Percentiles rank a stretch among this genome's conserved stretches.
Evolutionary conservation across 1,284 basidiomycete species (phyloP).

Genomic region (Cryptococcus deneoformans): DNA sequence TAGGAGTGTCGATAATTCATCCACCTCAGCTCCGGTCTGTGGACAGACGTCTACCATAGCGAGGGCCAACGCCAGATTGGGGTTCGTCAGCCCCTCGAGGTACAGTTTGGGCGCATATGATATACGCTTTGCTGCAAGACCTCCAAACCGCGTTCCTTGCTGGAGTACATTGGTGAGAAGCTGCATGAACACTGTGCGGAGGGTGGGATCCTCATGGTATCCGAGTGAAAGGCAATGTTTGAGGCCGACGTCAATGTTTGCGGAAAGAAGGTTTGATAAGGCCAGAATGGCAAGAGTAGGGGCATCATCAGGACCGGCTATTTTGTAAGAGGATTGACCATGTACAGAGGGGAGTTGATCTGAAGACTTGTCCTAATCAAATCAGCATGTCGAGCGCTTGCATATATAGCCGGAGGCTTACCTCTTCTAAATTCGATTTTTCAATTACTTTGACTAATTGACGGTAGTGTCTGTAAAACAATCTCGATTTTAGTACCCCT

Average conservation of each 20-base stretch:
- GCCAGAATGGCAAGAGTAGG: slow-evolving; percentile 56
- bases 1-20: slow-evolving; percentile 74
- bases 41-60: slow-evolving; percentile 85
- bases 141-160: slow-evolving; percentile 59
- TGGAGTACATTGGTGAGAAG: slow-evolving; percentile 83
- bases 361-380: not conserved
- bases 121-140: slow-evolving; percentile 22
- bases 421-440: slow-evolving; percentile 45
- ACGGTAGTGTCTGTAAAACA: slow-evolving; percentile 73
- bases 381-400: not conserved
- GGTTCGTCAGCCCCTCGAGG: slow-evolving; percentile 26
- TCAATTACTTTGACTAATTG: slow-evolving; percentile 64
- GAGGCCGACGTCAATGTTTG: slow-evolving; percentile 84
- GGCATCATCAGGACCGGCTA: slow-evolving; percentile 2
- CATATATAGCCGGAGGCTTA: slow-evolving; percentile 1
- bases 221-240: slow-evolving; percentile 81
- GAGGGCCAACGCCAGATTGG: slow-evolving; percentile 59
- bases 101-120: slow-evolving; percentile 27
- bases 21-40: slow-evolving; percentile 60
- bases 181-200: slow-evolving; percentile 78
- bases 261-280: slow-evolving; percentile 74
- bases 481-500: slow-evolving; percentile 65
- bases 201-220: slow-evolving; percentile 69
- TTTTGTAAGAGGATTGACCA: not conserved
- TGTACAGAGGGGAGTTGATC: slow-evolving; percentile 6